These are phyloP conservation scores for Mrakia gelida DNA, from an alignment of 768 basidiomycete species.

Conservation along the genomic window DNA sequence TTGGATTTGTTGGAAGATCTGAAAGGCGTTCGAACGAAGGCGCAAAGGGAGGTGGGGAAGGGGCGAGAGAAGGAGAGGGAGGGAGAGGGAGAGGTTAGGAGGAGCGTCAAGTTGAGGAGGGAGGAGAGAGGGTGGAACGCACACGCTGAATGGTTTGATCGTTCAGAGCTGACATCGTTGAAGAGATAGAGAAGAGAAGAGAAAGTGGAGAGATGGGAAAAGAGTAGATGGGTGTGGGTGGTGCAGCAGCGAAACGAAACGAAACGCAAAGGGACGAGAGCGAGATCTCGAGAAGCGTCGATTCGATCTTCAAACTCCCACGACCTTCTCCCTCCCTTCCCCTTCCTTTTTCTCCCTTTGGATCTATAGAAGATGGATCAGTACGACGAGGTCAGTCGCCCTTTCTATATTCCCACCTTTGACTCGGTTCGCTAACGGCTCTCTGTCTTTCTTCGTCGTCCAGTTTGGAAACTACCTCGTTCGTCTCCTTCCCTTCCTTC, in stretches of 20 bases:
- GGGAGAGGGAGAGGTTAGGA: background rate
- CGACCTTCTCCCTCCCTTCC: slow-evolving; percentile 15
- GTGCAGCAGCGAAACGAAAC: too few relatives aligned
- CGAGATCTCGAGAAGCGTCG: background rate
- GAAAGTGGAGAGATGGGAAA: too few relatives aligned
- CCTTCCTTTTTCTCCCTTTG: slow-evolving; percentile 28
- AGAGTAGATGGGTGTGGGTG: background rate
- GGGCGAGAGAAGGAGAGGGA: background rate
- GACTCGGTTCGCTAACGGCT: background rate
- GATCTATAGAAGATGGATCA: slow-evolving; percentile 34
- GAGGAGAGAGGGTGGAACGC: slow-evolving; percentile 9
- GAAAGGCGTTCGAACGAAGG: slow-evolving; percentile 30
- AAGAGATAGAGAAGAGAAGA: background rate
- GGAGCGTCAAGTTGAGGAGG: background rate
- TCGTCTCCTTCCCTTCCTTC: slow-evolving; percentile 6
- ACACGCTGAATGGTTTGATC: slow-evolving; percentile 84
- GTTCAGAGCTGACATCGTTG: slow-evolving; percentile 55
- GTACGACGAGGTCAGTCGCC: slow-evolving; percentile 36
- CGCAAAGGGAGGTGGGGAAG: background rate
- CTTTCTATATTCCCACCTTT: too few relatives aligned
- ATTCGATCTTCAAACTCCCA: background rate
- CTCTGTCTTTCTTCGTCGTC: background rate
- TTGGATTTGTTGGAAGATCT: slow-evolving; percentile 93
- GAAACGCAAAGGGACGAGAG: background rate
- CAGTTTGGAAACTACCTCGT: slow-evolving; percentile 97